Conservation (phyloP, 805 yeast genomes). For the Metschnikowia amazonensis region DNA sequence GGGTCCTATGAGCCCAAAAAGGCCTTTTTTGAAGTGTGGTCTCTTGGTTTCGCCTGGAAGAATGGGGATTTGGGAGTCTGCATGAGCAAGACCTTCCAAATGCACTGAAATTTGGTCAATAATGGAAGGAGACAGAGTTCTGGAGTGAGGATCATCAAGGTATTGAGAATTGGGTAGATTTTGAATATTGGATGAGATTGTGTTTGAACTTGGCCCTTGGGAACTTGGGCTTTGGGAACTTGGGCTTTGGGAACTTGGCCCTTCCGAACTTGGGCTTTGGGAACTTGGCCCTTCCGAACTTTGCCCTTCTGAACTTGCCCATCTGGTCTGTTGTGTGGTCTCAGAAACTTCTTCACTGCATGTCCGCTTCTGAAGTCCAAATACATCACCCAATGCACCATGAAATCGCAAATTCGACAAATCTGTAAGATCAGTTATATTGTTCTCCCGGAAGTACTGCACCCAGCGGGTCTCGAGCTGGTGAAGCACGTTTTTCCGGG, state of each 20-base stretch:
- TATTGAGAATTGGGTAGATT: not conserved
- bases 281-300: too few species aligned
- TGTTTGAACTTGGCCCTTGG: not conserved
- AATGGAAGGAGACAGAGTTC: conserved; percentile 11
- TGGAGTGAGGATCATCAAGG: not conserved
- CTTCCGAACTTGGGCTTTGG: too few species aligned
- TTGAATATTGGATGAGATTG: too few species aligned
- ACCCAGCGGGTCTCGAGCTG: conserved; percentile 73
- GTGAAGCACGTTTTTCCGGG: conserved; percentile 50
- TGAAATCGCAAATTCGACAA: conserved; percentile 25
- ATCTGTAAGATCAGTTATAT: conserved; percentile 28
- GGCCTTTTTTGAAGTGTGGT: conserved; percentile 61
- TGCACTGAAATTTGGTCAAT: conserved; percentile 28
- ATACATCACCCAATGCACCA: conserved; percentile 28
- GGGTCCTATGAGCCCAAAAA: conserved; percentile 60
- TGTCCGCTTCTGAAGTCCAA: conserved; percentile 21
- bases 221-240: too few species aligned
- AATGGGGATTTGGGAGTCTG: conserved; percentile 19
- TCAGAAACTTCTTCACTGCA: too few species aligned
- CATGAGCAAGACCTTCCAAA: conserved; percentile 12
- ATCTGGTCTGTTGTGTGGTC: too few species aligned
- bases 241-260: too few species aligned
- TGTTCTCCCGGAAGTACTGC: conserved; percentile 47
- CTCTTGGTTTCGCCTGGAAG: conserved; percentile 37
- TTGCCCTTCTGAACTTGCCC: too few species aligned